These are phyloP conservation scores for Suhomyces kilbournensis DNA, from an alignment of 805 yeast genomes.

Conservation along the genomic window DNA sequence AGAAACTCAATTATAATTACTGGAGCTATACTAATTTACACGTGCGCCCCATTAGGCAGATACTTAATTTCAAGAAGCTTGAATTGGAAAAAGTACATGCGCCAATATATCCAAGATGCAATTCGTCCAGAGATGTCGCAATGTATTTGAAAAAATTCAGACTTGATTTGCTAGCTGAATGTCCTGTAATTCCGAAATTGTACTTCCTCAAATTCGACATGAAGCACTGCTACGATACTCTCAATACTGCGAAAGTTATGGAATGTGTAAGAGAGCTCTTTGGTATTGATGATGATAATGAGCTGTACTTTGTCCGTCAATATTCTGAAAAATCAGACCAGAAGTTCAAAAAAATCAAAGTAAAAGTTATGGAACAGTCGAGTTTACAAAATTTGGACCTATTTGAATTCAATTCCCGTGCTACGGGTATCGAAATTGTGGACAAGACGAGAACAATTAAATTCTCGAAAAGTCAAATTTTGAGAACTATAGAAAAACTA, in stretches of 20 bases:
- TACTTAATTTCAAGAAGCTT: conserved; percentile 19
- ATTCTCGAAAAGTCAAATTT: conserved; percentile 43
- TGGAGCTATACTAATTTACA: conserved; percentile 31
- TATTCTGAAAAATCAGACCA: conserved; percentile 7
- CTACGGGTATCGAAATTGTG: conserved; percentile 9
- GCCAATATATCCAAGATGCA: conserved; percentile 26
- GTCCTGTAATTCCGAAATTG: conserved; percentile 19
- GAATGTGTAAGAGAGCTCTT: conserved; percentile 30
- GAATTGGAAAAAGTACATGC: conserved; percentile 6
- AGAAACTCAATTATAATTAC: conserved; percentile 31
- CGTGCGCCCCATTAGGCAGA: conserved; percentile 43
- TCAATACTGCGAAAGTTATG: conserved; percentile 48
- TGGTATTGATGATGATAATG: conserved; percentile 15
- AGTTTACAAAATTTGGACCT: conserved; percentile 14
- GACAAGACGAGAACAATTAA: conserved; percentile 33
- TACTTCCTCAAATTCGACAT: conserved; percentile 72
- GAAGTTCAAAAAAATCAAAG: not conserved
- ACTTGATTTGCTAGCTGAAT: conserved; percentile 4
- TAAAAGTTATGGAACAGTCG: conserved; percentile 12
- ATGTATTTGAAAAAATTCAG: conserved; percentile 37
- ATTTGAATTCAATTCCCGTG: conserved; percentile 1
- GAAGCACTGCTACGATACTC: conserved; percentile 69
- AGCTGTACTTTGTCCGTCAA: conserved; percentile 20
- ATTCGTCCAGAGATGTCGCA: conserved; percentile 48
- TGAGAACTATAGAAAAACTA: conserved; percentile 49